Percentiles rank a stretch among this genome's conserved stretches.
These are phyloP conservation scores for Epichloe scottii DNA, from an alignment of 2,329 filamentous ascomycete species.

Conservation along the genomic window DNA sequence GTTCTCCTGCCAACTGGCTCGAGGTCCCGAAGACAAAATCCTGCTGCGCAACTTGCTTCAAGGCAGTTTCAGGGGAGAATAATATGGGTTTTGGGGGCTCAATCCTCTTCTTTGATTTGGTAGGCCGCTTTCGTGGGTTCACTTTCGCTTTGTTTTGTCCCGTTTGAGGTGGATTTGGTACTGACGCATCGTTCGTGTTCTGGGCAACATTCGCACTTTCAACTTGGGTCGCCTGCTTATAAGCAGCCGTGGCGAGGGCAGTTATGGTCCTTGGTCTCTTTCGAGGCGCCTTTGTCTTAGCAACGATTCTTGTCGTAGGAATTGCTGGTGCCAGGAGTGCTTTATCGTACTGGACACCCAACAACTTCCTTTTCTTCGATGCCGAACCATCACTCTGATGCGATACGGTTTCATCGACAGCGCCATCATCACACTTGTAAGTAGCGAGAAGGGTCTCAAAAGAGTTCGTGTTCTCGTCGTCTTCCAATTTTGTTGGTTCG, in stretches of 20 bases:
- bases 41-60: slow-evolving; percentile 53
- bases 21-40: slow-evolving; percentile 78
- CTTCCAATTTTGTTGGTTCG: slow-evolving; percentile 4
- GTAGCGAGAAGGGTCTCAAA: slow-evolving; percentile 33
- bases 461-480: slow-evolving; percentile 13
- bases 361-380: not conserved
- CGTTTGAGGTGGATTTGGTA: slow-evolving; percentile 7
- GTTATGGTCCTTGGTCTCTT: slow-evolving; percentile 71
- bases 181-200: not conserved
- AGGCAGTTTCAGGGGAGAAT: slow-evolving; percentile 56
- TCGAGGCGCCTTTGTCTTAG: slow-evolving; percentile 41
- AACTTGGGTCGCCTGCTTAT: slow-evolving; percentile 26
- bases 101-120: slow-evolving; percentile 28
- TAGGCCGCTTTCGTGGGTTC: slow-evolving; percentile 20
- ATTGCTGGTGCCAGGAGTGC: not conserved
- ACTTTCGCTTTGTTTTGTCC: slow-evolving; percentile 19
- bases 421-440: slow-evolving; percentile 25
- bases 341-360: slow-evolving; percentile 3
- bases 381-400: not conserved
- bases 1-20: slow-evolving; percentile 64
- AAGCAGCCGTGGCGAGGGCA: slow-evolving; percentile 61
- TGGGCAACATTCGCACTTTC: slow-evolving; percentile 12
- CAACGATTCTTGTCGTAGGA: slow-evolving; percentile 16
- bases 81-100: slow-evolving; percentile 36
- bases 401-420: not conserved